Base-by-base conservation (phyloP, 306 rosid genomes). In the Cucumis cinereus region DNA sequence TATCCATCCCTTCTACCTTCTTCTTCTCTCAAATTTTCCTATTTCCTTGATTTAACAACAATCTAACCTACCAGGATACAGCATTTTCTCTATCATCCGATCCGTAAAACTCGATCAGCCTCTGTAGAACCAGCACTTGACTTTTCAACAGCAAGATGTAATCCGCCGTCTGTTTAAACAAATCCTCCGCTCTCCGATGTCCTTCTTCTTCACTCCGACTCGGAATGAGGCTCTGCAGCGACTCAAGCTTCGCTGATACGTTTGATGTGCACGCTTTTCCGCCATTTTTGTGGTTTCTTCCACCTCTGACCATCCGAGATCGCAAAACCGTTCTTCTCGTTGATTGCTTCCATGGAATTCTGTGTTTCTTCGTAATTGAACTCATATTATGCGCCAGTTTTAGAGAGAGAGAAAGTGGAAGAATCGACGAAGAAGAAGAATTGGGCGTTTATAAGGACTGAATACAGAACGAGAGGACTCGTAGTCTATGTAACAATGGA, bases 151-250 rank as follows among this genome's bases (percentile, higher is more conserved):
- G 84, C 60, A 91, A 82, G 71, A 94, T 94, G 87, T 91, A 94
- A 53, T 93, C 95, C 15, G 98, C 98, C 13, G 98, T 90, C 79
- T 91, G 89, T 74, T 89, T 77, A 62, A 91, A 90, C 87, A 94
- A 76, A 13, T 81, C 83, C 43, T 94, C 97, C 8, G 93, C 70
- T 77, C 88, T 49, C 83, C 81, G 14, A 11, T 68, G 16, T 87
- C 88, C 20, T 36, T 77, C 57, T 16, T 45, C 49, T 15, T 56
- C 35, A 6, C 22, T 63, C 20, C 70, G 77, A 19, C 86, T 6
- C 17, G 97, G 96, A 76, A 93, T 90, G 59, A 93, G 88, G 43
- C 66, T 88, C 86, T 86, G 89, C 45, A 93, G 84, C 2, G 88
- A 87, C 58, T 85, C 83, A 68, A 93, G 72, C 77, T 87, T 93